Evolutionary conservation across 2,329 filamentous ascomycete species (phyloP).

Genomic region (Alternaria consortialis): DNA sequence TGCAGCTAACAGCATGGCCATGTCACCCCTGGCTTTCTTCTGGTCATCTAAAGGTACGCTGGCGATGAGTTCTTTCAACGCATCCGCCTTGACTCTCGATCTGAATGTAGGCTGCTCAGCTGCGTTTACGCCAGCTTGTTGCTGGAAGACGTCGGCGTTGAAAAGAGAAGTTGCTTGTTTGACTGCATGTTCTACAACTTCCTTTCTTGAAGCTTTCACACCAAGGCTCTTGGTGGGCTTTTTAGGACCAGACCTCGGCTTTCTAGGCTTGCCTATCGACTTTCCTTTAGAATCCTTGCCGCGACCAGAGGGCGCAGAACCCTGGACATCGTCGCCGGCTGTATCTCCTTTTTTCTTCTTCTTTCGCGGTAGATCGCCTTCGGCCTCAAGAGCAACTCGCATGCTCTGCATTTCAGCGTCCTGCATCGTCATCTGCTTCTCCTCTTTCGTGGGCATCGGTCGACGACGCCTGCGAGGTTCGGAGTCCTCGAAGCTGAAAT

Average conservation of each 20-base stretch:
- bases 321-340: conserved; percentile 6
- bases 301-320: neutral
- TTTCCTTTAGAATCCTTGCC: conserved; percentile 18
- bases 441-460: conserved; percentile 24
- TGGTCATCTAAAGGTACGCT: conserved; percentile 50
- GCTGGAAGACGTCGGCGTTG: conserved; percentile 42
- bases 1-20: conserved; percentile 49
- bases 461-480: conserved; percentile 26
- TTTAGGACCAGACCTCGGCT: conserved; percentile 11
- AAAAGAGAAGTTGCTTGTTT: conserved; percentile 38
- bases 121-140: conserved; percentile 38
- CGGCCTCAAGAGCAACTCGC: conserved; percentile 41
- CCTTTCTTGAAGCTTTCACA: conserved; percentile 24
- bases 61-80: conserved; percentile 53
- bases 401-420: conserved; percentile 43
- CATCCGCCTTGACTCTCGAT: conserved; percentile 38
- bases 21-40: conserved; percentile 48
- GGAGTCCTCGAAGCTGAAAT: conserved; percentile 2
- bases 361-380: conserved; percentile 31
- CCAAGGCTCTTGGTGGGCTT: neutral
- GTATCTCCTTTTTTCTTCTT: conserved; percentile 31
- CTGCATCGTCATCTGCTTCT: conserved; percentile 24
- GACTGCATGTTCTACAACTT: conserved; percentile 26
- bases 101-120: conserved; percentile 37
- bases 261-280: conserved; percentile 2